Percentiles rank a stretch among this genome's conserved stretches.
These are phyloP conservation scores for Russula sp. DNA, from an alignment of 768 basidiomycete species.

Conservation along the genomic window DNA sequence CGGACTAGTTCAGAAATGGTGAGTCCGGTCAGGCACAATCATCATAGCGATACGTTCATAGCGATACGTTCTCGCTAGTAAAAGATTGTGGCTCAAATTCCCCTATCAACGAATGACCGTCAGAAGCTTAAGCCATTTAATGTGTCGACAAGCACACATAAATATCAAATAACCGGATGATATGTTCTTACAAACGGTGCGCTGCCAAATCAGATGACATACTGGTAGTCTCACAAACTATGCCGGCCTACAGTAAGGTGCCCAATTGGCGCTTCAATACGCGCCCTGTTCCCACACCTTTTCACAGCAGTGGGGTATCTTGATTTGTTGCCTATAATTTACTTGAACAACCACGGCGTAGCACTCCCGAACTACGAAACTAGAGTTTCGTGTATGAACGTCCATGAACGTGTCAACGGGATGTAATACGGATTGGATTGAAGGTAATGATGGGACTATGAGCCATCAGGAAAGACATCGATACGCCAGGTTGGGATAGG, in stretches of 20 bases:
- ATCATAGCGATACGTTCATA: background rate
- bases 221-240: background rate
- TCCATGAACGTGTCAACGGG: background rate
- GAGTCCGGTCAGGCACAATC: background rate
- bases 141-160: too few species aligned
- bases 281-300: background rate
- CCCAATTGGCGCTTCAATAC: background rate
- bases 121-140: background rate
- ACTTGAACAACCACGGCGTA: background rate
- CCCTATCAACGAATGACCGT: background rate
- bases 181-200: background rate
- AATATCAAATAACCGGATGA: background rate
- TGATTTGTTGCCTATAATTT: background rate
- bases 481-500: background rate
- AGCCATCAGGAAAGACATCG: background rate
- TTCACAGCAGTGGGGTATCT: background rate
- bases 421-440: background rate
- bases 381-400: background rate
- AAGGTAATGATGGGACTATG: background rate
- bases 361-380: too few species aligned
- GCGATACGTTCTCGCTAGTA: background rate
- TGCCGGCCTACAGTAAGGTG: background rate
- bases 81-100: background rate
- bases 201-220: background rate
- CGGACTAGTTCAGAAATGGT: background rate